Base-by-base conservation (phyloP, 78 protist genomes). In the Planoprotostelium fungivorum region DNA sequence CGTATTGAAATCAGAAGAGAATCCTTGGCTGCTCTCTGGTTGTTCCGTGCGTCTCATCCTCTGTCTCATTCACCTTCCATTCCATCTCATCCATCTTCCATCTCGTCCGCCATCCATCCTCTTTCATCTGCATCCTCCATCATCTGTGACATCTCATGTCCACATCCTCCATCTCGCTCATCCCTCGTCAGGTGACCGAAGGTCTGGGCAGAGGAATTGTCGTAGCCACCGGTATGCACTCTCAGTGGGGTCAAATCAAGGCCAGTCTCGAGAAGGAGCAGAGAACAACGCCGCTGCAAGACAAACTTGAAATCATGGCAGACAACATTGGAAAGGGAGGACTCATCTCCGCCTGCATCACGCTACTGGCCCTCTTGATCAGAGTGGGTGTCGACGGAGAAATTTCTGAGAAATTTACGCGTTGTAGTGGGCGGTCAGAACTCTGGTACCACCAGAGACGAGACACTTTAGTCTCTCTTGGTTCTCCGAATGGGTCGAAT, bases 221-320 rank as follows among this genome's bases (percentile, higher is more conserved):
- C 29, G 23, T 90, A 29, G 98, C 97, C 0, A 97, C 96, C n/a
- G 99, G 99, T 29, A 87, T 29, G 34, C 29, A 91, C 87, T 94
- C 97, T 16, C 95, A 95, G 87, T 89, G 94, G 89, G 99, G 99
- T 23, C 91, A 93, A 36, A 87, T 94, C 38, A 94, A 90, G 39
- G 73, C 73, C 73, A 51, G 73, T 51, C 73, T 51, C 31, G 73
- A 51, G 31, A 5, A 51, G 31, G 73, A 51, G 73, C 73, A 51
- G 73, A 51, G 73, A 51, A 16, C 73, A 5, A 51, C 73, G 5
- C 96, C 95, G 35, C 92, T 96, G 89, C 96, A 96, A 63, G 92
- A 51, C 31, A 91, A 91, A 38, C 87, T 96, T 36, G 95, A 93
- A 0, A 0, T 16, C 25, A 87, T 96, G 5, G 98, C 98, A 29